These are phyloP conservation scores for Venturia asperata DNA, from an alignment of 2,329 filamentous ascomycete genomes.

Conservation along the genomic window DNA sequence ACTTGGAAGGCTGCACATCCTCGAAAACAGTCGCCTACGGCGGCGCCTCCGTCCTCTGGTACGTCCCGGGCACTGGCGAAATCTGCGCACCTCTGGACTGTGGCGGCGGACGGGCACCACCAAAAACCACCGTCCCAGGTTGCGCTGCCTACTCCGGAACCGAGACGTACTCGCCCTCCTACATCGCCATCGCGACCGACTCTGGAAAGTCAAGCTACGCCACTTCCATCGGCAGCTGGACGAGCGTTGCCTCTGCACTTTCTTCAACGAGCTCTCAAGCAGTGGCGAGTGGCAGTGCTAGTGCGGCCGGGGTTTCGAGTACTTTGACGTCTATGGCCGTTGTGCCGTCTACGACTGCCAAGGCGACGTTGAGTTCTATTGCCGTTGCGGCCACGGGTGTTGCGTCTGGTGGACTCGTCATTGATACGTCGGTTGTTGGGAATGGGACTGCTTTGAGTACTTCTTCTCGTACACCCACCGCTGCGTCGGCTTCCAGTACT, in stretches of 20 bases:
- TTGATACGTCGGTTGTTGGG: neutral
- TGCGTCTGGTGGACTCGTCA: neutral
- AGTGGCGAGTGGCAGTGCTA: neutral
- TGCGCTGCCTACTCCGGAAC: slow-evolving; percentile 52
- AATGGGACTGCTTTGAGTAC: slow-evolving; percentile 1
- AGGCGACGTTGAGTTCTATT: slow-evolving; percentile 7
- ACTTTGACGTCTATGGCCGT: neutral
- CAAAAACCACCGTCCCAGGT: slow-evolving; percentile 56
- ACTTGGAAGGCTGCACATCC: slow-evolving; percentile 40
- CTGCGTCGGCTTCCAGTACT: neutral
- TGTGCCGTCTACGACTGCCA: neutral
- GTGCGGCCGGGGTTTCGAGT: neutral
- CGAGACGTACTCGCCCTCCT: slow-evolving; percentile 47
- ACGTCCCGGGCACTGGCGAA: slow-evolving; percentile 57
- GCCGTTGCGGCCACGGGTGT: neutral
- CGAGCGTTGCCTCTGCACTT: neutral
- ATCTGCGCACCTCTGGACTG: slow-evolving; percentile 60
- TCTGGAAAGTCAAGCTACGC: neutral
- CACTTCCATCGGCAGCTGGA: neutral
- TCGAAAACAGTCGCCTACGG: slow-evolving; percentile 29
- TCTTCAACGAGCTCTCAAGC: neutral
- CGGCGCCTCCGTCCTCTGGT: slow-evolving; percentile 49
- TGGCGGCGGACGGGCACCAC: slow-evolving; percentile 58
- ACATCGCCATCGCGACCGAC: slow-evolving; percentile 30
- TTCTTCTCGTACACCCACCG: neutral